These are phyloP conservation scores for Chrysosporium keratinophilum DNA, from an alignment of 2,329 filamentous ascomycete species.

Conservation along the genomic window DNA sequence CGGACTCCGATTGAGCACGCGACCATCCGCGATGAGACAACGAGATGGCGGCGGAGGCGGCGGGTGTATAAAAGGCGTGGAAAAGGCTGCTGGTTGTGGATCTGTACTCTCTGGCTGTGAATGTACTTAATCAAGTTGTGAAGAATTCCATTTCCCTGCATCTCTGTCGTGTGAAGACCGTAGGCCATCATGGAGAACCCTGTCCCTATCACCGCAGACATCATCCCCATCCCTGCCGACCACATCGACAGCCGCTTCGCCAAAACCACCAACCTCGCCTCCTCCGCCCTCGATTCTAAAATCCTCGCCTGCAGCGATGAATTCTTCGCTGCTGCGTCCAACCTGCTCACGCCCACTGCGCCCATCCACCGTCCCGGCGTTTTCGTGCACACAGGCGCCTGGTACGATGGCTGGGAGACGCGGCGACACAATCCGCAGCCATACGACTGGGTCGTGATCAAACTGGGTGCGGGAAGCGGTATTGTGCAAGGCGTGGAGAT, in stretches of 20 bases:
- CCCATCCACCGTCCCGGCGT: constrained; percentile 48
- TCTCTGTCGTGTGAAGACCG: not conserved
- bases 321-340: constrained; percentile 50
- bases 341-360: constrained; percentile 48
- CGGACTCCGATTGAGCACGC: not conserved
- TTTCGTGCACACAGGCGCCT: constrained; percentile 51
- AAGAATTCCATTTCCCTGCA: not conserved
- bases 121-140: no score
- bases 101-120: no score
- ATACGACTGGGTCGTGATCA: constrained; percentile 51
- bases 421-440: constrained; percentile 48
- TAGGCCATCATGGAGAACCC: not conserved
- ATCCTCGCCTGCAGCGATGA: constrained; percentile 50
- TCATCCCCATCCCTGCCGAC: constrained; percentile 35
- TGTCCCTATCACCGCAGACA: not conserved
- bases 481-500: constrained; percentile 36
- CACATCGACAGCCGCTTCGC: constrained; percentile 47
- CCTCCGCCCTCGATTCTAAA: constrained; percentile 41
- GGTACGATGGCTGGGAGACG: constrained; percentile 58
- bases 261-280: constrained; percentile 42
- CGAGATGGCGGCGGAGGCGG: no score
- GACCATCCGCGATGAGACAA: no score
- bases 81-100: no score
- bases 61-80: no score
- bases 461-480: constrained; percentile 43